Evolutionary conservation across 1,284 basidiomycete species (phyloP).

Genomic region (Pisolithus thermaeus): DNA sequence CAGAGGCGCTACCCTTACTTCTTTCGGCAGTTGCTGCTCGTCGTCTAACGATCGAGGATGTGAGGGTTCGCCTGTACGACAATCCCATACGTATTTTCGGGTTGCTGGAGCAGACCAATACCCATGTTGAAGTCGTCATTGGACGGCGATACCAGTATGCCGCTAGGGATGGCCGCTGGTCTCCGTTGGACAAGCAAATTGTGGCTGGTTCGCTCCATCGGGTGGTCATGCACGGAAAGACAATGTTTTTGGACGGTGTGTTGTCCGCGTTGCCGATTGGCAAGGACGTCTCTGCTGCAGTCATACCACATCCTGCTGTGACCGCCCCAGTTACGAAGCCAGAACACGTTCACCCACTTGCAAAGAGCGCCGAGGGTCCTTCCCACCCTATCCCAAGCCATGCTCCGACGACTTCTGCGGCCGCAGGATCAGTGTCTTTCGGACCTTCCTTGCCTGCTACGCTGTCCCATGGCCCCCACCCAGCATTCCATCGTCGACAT

Average conservation of each 20-base stretch:
- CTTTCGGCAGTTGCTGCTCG: constrained; percentile 83
- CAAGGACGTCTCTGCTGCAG: constrained; percentile 75
- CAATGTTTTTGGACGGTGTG: constrained; percentile 87
- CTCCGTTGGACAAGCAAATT: constrained; percentile 68
- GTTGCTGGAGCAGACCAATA: constrained; percentile 80
- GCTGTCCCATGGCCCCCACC: constrained; percentile 48
- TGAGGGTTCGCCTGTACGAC: constrained; percentile 78
- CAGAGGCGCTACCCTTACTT: constrained; percentile 86
- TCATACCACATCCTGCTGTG: constrained; percentile 41
- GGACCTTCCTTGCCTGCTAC: constrained; percentile 29
- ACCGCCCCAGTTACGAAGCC: constrained; percentile 17
- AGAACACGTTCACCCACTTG: constrained; percentile 23
- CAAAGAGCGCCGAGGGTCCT: constrained; percentile 18
- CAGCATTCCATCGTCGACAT: constrained; percentile 81
- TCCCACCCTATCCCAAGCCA: constrained; percentile 12
- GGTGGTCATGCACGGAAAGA: constrained; percentile 87
- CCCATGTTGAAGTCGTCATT: constrained; percentile 90
- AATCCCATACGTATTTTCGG: constrained; percentile 93
- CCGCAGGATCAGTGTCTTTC: constrained; percentile 18
- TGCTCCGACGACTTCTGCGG: constrained; percentile 1
- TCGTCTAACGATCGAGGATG: constrained; percentile 78
- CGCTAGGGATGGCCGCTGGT: constrained; percentile 61
- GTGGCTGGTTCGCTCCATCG: constrained; percentile 83
- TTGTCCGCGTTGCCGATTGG: constrained; percentile 62
- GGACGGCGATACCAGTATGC: constrained; percentile 68